phyloP scores from a whole-genome alignment of 371 early-diverging fungal genomes.

The Syncephalis plumigaleata region DNA sequence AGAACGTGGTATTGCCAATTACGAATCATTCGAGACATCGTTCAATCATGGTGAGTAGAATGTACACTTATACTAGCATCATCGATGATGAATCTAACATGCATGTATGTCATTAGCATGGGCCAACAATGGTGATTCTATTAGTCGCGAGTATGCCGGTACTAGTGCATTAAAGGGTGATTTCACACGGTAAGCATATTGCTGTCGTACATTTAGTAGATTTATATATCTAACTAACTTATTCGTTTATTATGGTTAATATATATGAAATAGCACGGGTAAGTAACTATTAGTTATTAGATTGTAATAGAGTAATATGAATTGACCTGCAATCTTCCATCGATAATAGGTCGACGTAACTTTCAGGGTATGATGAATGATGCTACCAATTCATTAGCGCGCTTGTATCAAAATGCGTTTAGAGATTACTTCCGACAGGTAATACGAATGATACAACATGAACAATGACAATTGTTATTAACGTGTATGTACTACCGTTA shows the following conservation, averaged over 20 bases:
- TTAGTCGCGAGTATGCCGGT: conserved; percentile 93
- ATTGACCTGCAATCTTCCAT: too few species aligned
- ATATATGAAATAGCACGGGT: conserved; percentile 51
- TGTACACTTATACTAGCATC: too few species aligned
- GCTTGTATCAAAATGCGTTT: conserved; percentile 51
- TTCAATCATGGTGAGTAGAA: conserved; percentile 11
- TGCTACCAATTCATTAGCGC: conserved; percentile 44
- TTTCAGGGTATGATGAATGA: conserved; percentile 55
- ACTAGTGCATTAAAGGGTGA: conserved; percentile 93
- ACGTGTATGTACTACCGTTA: neutral
- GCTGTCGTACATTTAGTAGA: too few species aligned
- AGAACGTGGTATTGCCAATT: conserved; percentile 34
- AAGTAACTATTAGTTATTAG: conserved; percentile 59
- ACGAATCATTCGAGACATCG: conserved; percentile 31
- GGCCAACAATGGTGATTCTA: conserved; percentile 89
- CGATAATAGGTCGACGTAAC: conserved; percentile 74
- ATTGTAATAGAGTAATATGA: too few species aligned
- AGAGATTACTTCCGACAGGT: conserved; percentile 38
- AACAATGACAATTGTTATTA: neutral
- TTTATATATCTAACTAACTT: conserved; percentile 41
- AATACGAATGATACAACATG: neutral
- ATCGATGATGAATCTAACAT: conserved; percentile 3
- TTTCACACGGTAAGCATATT: conserved; percentile 68
- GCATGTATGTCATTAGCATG: conserved; percentile 62
- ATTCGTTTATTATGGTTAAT: too few species aligned